A percentile compares a stretch with the other conserved stretches of the same genome.
These are phyloP conservation scores for Dioscorea dumetorum DNA, from an alignment of 106 monocot species.

Conservation along the genomic window DNA sequence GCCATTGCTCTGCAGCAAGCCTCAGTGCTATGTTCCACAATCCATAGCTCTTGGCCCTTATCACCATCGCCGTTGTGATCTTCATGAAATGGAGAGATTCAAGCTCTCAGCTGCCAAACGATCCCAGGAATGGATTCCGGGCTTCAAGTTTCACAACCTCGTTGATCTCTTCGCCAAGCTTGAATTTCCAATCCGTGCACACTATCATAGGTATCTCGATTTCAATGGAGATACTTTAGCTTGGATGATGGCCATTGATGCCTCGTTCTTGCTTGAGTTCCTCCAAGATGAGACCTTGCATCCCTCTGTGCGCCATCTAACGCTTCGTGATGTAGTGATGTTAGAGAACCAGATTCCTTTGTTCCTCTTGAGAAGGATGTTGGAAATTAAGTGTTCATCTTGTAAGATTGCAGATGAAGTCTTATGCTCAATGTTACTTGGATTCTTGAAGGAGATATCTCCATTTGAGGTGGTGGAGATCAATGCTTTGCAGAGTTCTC, in stretches of 20 bases:
- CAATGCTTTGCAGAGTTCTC: constrained; percentile 4
- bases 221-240: constrained; percentile 31
- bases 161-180: constrained; percentile 34
- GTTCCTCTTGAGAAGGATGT: constrained; percentile 15
- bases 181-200: constrained; percentile 35
- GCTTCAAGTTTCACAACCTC: constrained; percentile 21
- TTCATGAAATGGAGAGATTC: constrained; percentile 58
- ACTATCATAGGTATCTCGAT: constrained; percentile 49
- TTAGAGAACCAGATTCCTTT: constrained; percentile 51
- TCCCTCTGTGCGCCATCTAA: constrained; percentile 8
- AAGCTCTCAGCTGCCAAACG: constrained; percentile 51
- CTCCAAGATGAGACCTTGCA: constrained; percentile 16
- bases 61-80: constrained; percentile 46
- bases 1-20: constrained; percentile 19
- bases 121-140: constrained; percentile 10
- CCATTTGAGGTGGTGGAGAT: constrained; percentile 19
- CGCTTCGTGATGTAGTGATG: constrained; percentile 28
- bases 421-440: constrained; percentile 4
- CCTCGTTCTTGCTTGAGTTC: constrained; percentile 45
- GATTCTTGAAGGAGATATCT: constrained; percentile 18
- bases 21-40: constrained; percentile 65
- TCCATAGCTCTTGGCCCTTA: constrained; percentile 64
- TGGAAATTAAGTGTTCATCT: background rate
- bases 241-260: constrained; percentile 54
- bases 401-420: constrained; percentile 1